Base-by-base conservation (phyloP, 257 asterid genomes). In the Cynanchum wilfordii region DNA sequence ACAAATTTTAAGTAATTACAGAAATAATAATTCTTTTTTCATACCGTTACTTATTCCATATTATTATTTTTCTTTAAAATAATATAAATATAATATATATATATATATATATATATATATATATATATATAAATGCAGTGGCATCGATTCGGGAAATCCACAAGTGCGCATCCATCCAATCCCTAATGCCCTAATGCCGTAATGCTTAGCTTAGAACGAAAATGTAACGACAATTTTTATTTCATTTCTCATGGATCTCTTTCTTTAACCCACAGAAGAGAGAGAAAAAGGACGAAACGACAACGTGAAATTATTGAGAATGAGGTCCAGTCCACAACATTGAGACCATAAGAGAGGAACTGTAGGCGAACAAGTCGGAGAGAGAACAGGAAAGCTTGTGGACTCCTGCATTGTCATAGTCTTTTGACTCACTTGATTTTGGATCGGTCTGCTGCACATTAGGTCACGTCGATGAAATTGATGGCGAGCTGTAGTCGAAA, bases 401-500 rank as follows among this genome's bases (percentile, higher is more conserved):
- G 22, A 47, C 16, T 13, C 44, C 17, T 33, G 44, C 50, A 25
- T 13, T 25, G 68, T 63, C 50, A 25, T 33, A 33, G 27, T 3
- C 33, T 27, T 6, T 51, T 51, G 56, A 4, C 45, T 40, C 9
- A 40, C 45, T 51, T 11, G 6, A 5, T 30, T 50, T 50, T 15
- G 67, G 67, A 60, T 60, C 67, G 16, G 44, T 60, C 4, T 45
- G 45, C 10, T 40, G 45, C 10, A 40, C 45, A 40, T 7, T 10
- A 1, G 49, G 38, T 63, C 38, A 3, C 50, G 27, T 47, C 22
- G 13, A 74, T 79, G 82, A 79, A 74, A 70, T 17, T 79, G 68
- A 63, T 74, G 73, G 78, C 76, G 22, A 74, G 40, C 30, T 70
- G 76, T 17, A 54, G 75, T 16, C 60, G 73, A 12, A 73, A 58